phyloP scores from a whole-genome alignment of 208 protist genomes.

The Trypanosoma avium region DNA sequence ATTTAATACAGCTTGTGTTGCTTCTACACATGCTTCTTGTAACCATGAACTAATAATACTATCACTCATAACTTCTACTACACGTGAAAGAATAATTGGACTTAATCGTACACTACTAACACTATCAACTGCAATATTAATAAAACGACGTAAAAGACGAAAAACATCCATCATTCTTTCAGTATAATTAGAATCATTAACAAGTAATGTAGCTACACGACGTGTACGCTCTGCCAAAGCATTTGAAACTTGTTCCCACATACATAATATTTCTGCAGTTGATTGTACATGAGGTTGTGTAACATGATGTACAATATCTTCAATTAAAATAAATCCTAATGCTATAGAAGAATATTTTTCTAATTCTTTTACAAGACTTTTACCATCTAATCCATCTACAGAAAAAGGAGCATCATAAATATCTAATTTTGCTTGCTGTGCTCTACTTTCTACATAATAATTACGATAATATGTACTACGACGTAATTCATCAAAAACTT shows the following conservation, averaged over 20 bases:
- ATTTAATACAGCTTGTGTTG: slow-evolving; percentile 60
- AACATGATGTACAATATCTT: slow-evolving; percentile 79
- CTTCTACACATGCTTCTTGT: slow-evolving; percentile 70
- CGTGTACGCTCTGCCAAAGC: slow-evolving; percentile 50
- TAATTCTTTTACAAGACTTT: slow-evolving; percentile 52
- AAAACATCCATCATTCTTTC: slow-evolving; percentile 64
- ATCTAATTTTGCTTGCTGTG: slow-evolving; percentile 68
- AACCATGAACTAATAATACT: slow-evolving; percentile 80
- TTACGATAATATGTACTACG: slow-evolving; percentile 68
- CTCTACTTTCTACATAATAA: slow-evolving; percentile 75
- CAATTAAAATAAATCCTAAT: slow-evolving; percentile 83
- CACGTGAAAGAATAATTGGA: slow-evolving; percentile 68
- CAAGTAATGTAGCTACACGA: slow-evolving; percentile 46
- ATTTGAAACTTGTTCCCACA: slow-evolving; percentile 69
- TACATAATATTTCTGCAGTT: slow-evolving; percentile 65
- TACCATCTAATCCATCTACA: slow-evolving; percentile 26
- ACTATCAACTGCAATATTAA: slow-evolving; percentile 56
- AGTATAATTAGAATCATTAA: slow-evolving; percentile 50
- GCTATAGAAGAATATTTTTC: slow-evolving; percentile 59
- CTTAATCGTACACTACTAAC: slow-evolving; percentile 71
- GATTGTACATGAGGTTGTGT: slow-evolving; percentile 82
- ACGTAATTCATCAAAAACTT: slow-evolving; percentile 77
- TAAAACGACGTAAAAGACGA: slow-evolving; percentile 52
- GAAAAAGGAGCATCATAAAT: slow-evolving; percentile 45
- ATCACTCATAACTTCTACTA: slow-evolving; percentile 75